Base-by-base conservation (phyloP, 352 stramenopile species). In the Globisporangium recalcitrans region DNA sequence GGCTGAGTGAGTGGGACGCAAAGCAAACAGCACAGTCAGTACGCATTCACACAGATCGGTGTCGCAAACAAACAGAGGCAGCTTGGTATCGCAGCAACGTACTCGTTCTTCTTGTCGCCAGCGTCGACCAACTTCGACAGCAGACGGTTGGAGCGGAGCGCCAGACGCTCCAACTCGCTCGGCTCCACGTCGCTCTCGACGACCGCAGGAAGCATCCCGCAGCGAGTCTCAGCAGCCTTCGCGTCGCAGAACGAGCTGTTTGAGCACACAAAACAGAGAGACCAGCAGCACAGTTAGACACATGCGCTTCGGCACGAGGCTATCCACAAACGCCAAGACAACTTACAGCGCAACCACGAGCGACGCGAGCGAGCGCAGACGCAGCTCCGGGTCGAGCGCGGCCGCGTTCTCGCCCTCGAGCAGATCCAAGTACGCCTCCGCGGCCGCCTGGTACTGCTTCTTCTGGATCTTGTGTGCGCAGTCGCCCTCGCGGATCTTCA, bases 41-140 rank as follows among this genome's bases (percentile, higher is more conserved):
- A 22, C 8, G 13, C 32, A n/a, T 1, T 49, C 27, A 59, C 16
- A 4, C 16, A 51, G 26, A 52, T 27, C 10, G 21, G n/a, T 9
- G 31, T 16, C 21, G 52, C 26, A 34, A 42, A 26, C 16, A 42
- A 21, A 46, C 21, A 53, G 1, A 54, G 10, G 38, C 38, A 46
- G 6, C 22, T 22, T 8, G 19, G 38, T 21, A 46, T 46, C 1
- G 19, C 24, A 34, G 42, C 19, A 40, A 85, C 77, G 59, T 74
- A 92, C 84, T 91, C 83, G 68, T 72, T 89, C 71, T 88, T 91
- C 75, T 91, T 91, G 69, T 91, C 80, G 24, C 64, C 74, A 46
- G 70, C 69, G 36, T 82, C 78, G 11, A 66, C 65, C 49, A 89
- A 74, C 64, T 90, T 91, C 32, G 79, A 75, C 21, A 74, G 74